Percentiles rank a stretch among this genome's conserved stretches.
Conservation (phyloP, 768 basidiomycete species). For the Lentinula edodes region DNA sequence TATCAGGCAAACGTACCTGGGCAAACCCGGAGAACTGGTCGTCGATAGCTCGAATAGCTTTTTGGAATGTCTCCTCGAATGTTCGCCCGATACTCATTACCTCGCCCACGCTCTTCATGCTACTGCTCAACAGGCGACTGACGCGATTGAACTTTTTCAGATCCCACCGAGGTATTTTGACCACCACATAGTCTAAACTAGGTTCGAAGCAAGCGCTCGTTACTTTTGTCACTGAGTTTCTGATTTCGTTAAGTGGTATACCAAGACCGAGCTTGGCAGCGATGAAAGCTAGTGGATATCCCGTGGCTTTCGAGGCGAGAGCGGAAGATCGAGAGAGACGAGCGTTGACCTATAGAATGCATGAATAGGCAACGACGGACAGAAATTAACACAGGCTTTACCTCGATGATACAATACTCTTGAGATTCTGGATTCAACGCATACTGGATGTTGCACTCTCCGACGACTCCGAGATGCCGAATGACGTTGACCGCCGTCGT, state of each 20-base stretch:
- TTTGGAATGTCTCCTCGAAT: constrained; percentile 98
- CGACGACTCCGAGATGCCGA: constrained; percentile 95
- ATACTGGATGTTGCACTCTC: constrained; percentile 99
- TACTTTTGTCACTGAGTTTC: constrained; percentile 94
- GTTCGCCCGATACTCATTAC: constrained; percentile 99
- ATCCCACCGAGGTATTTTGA: constrained; percentile 99
- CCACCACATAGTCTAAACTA: constrained; percentile 93
- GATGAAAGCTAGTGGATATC: constrained; percentile 97
- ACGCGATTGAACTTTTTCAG: constrained; percentile 97
- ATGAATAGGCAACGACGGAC: not conserved
- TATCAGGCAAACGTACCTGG: constrained; percentile 41
- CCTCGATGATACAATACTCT: constrained; percentile 99
- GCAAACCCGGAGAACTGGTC: constrained; percentile 93
- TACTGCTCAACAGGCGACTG: constrained; percentile 83
- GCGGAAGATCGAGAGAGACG: constrained; percentile 97
- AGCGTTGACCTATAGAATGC: constrained; percentile 68
- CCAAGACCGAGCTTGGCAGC: constrained; percentile 97
- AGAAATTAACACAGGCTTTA: constrained; percentile 15
- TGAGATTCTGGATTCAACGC: constrained; percentile 92
- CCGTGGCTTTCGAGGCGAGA: constrained; percentile 96
- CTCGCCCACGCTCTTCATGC: constrained; percentile 99
- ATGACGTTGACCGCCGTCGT: constrained; percentile 98
- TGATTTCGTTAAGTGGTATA: constrained; percentile 96
- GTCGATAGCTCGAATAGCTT: constrained; percentile 95
- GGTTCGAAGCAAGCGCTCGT: constrained; percentile 98